Base-by-base conservation (phyloP, 1,284 basidiomycete species). In the Fomitopsis pinicola region DNA sequence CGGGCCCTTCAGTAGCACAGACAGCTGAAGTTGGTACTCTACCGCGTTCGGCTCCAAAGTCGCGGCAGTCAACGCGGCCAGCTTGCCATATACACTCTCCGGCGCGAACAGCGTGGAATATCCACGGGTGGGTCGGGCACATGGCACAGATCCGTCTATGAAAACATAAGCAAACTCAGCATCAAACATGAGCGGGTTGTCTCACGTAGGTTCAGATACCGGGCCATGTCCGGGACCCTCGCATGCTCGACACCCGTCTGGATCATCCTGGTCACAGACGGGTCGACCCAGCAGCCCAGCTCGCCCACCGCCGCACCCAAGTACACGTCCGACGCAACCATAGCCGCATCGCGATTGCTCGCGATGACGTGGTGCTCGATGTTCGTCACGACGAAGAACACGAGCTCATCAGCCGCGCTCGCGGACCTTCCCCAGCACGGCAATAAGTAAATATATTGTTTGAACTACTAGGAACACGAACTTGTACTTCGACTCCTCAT, bases 201-300 rank as follows among this genome's bases (percentile, higher is more conserved):
- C 74, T 69, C 69, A 86, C 85, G 77, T 64, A 83, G 71, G 40
- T 79, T 76, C 58, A 87, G 70, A 76, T 91, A 88, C n/a, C 72
- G 72, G 36, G 77, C 73, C 54, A 86, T 72, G 67, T 88, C 80
- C 30, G 92, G 87, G 52, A 92, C 79, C 52, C 82, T 77, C 14
- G 82, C 79, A 64, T 91, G 85, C 66, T 92, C 91, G 2, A 93
- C 71, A 0, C 95, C 95, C 1, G 86, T 81, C 74, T 95, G 93
- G 7, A 91, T 72, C 69, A 97, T 85, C 61, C 88, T 86, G 38
- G 95, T 95, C 5, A 81, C 70, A 1, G 78, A 73, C 0, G 87
- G 77, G 69, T 98, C 93, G 14, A 97, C 81, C 82, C 92, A 92
- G 69, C 91, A 97, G 0, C 97, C 97, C 7, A 95, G 73, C 70